Base-by-base conservation (phyloP, 345 rosid species). In the Euphorbia peplus region DNA sequence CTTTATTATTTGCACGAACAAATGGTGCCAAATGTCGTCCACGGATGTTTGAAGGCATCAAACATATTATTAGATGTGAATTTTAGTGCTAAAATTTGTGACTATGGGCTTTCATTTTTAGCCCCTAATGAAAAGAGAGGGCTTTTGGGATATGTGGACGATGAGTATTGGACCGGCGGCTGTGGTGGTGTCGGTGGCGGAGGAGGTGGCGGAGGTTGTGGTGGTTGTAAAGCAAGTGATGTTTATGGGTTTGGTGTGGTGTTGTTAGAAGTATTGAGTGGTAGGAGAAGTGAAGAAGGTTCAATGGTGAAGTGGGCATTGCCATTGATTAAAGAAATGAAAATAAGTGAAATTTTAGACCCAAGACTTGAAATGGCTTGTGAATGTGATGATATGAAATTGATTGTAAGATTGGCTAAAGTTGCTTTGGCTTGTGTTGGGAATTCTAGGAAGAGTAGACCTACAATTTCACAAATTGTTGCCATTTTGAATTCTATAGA, bases 341-440 rank as follows among this genome's bases (percentile, higher is more conserved):
- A 76, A 62, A 73, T 88, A 6, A 63, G 73, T 42, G 97, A 88
- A 74, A 50, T 89, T 66, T 70, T 92, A 39, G 98, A 92, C 70
- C 83, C 81, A 0, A 83, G 92, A 32, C 71, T 90, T 0, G 81
- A 51, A 25, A 74, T 83, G 65, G 85, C 89, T 16, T 71, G 70
- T 25, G n/a, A n/a, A n/a, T n/a, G n/a, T n/a, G n/a, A n/a, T n/a
- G 87, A 90, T 46, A 15, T 70, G 35, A 86, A 77, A 41, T 70
- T 86, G 65, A 65, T 90, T 60, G 80, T 79, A 14, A 86, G 98
- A 78, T 58, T 90, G 69, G 91, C 87, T 0, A 90, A 86, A 39
- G 97, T 93, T 53, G 95, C 98, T 64, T 74, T 76, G n/a, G 90
- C 93, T 53, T 93, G 98, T 66, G 93, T 87, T 12, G 80, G 83